Evolutionary conservation across 2,329 filamentous ascomycete genomes (phyloP), one percentile per base, ranked within the genome.

Genomic region (Fusarium udum): DNA sequence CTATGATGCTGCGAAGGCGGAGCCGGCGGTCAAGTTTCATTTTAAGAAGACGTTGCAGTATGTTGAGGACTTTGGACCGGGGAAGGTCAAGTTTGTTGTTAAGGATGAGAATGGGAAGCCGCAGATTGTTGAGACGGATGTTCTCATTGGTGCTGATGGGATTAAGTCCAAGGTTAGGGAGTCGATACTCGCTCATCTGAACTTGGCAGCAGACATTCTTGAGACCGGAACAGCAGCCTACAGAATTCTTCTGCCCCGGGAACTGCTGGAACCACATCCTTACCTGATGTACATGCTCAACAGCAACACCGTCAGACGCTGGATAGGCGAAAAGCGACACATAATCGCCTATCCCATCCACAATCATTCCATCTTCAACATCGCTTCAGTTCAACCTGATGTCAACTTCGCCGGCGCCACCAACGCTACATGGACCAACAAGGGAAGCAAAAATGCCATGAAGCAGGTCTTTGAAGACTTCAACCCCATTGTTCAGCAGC

Each of bases 321-420:
- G 69, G 69, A 72, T 72, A 32, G 69, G 69, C 14, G 40, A 59
- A 2, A 58, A 64, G 7, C 55, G 69, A 15, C 69, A 72, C 2
- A 53, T 72, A 2, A 71, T 72, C 7, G 68, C 68, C 4, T 72
- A 72, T 26, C 64, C 69, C 0, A 72, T 72, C 7, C 68, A 72
- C 37, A 68, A 68, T 13, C 69, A 72, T 11, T 40, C 28, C 14
- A 64, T 72, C 16, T 72, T 64, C 49, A 72, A 72, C 36, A 57
- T 72, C 22, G 64, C 64, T 1, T 68, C 68, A 0, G 59, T 46
- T 0, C 69, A 72, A 2, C 69, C 69, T 0, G 69, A 72, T 11
- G 45, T 64, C 3, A 72, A 72, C 22, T 72, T 72, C n/a, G 63
- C 69, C 0, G 69, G 64, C 3, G 36, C 59, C 0, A 57, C 53